These are phyloP conservation scores for Basidiobolus meristosporus DNA, from an alignment of 371 early-diverging fungal species.

Conservation along the genomic window DNA sequence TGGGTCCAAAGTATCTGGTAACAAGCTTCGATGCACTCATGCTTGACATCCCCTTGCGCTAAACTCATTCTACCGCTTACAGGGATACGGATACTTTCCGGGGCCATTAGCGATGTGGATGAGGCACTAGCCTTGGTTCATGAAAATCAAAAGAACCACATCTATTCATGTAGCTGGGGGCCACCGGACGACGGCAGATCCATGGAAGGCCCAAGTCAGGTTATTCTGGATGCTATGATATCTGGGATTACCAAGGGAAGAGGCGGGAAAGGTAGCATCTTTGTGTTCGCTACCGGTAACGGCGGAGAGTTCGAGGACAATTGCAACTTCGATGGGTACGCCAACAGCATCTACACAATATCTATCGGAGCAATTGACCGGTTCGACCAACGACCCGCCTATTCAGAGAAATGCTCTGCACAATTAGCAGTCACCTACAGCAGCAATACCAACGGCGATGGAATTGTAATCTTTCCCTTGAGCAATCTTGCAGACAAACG, in stretches of 20 bases:
- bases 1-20: slow-evolving; percentile 69
- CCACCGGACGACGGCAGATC: slow-evolving; percentile 83
- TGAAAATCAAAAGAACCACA: slow-evolving; percentile 65
- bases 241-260: slow-evolving; percentile 75
- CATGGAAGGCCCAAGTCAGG: slow-evolving; percentile 69
- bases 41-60: no score
- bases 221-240: slow-evolving; percentile 58
- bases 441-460: slow-evolving; percentile 38
- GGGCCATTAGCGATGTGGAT: slow-evolving; percentile 65
- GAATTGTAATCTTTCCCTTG: slow-evolving; percentile 9
- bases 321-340: slow-evolving; percentile 94
- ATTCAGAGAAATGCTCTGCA: slow-evolving; percentile 83
- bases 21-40: background rate
- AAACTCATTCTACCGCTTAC: background rate
- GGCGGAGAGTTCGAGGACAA: slow-evolving; percentile 80
- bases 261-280: slow-evolving; percentile 69
- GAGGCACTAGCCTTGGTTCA: slow-evolving; percentile 83
- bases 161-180: slow-evolving; percentile 92
- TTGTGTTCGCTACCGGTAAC: slow-evolving; percentile 90
- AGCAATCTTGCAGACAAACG: no score
- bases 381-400: slow-evolving; percentile 49
- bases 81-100: slow-evolving; percentile 81
- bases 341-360: slow-evolving; percentile 87
- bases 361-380: slow-evolving; percentile 86
- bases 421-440: slow-evolving; percentile 77